Evolutionary conservation across 805 yeast genomes (phyloP), one percentile per base, ranked within the genome.

Genomic region (Wickerhamomyces chaumierensis): DNA sequence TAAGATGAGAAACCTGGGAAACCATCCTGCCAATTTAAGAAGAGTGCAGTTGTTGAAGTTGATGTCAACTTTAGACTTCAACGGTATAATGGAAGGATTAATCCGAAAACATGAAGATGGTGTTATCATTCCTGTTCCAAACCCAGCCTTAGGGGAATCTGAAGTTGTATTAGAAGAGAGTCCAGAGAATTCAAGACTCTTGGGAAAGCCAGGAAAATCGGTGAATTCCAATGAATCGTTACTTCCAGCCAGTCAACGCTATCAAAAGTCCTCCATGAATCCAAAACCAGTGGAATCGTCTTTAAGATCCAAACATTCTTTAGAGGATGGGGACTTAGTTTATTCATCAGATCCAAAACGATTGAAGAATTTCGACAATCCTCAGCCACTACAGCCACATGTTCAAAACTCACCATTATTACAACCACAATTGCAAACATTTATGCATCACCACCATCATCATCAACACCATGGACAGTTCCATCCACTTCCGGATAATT

Each of bases 11-110:
- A 75, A 74, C 40, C 58, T 81, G 36, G 92, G 92, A 1, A 82
- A 82, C 52, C 80, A 80, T 52, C 90, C 92, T 1, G 90, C 92
- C 0, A 81, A 82, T 6, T 56, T 81, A 19, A 66, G 90, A 52
- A 62, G 86, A 40, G 84, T 81, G 0, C 94, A 82, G 49, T 57
- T 82, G 20, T 59, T 82, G 41, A 78, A 77, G 44, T 61, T 82
- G 41, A 69, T 81, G 51, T 64, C 73, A 25, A 72, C 81, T 13
- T 57, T 82, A 35, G 87, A 82, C 53, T 78, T 81, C 55, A 75
- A 76, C 56, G 79, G 79, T 5, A 66, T 73, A 9, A 76, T 81
- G 80, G 55, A 57, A 20, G 72, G 67, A 18, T 61, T 81, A 34
- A 63, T 80, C 4, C 52, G 56, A 5, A 77, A 74, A 47, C 83